A percentile compares a stretch with the other conserved stretches of the same genome.
phyloP scores from a whole-genome alignment of 2,329 filamentous ascomycete genomes.

The Bipolaris gigantea region DNA sequence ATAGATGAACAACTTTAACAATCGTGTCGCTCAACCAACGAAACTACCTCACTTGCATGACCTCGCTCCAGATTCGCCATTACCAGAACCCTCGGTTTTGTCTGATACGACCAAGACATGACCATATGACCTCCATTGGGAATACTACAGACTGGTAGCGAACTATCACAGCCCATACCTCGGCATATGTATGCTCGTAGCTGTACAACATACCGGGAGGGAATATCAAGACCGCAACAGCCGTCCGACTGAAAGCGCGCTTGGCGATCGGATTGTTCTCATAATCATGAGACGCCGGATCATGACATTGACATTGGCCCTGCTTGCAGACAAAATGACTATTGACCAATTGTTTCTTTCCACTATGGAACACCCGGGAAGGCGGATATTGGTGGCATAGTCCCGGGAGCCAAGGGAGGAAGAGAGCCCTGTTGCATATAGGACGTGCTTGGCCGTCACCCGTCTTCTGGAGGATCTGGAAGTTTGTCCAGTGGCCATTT shows the following conservation, averaged over 20 bases:
- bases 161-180: not conserved
- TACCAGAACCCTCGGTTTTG: slow-evolving; percentile 8
- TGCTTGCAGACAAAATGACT: not conserved
- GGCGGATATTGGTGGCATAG: not conserved
- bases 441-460: slow-evolving; percentile 2
- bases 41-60: slow-evolving; percentile 11
- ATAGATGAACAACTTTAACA: slow-evolving; percentile 13
- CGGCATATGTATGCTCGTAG: not conserved
- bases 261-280: not conserved
- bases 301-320: not conserved
- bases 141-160: not conserved
- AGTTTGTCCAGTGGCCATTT: slow-evolving; percentile 44
- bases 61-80: slow-evolving; percentile 24
- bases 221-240: not conserved
- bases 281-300: not conserved
- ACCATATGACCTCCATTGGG: not conserved
- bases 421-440: not conserved
- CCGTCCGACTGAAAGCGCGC: not conserved
- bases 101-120: slow-evolving; percentile 1
- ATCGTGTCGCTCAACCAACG: slow-evolving; percentile 16
- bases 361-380: not conserved
- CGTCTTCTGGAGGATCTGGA: slow-evolving; percentile 29
- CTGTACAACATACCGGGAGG: slow-evolving; percentile 4
- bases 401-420: not conserved
- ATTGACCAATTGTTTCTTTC: not conserved